Conservation (phyloP, 495 filamentous ascomycete species). For the Penicillium salamii region DNA sequence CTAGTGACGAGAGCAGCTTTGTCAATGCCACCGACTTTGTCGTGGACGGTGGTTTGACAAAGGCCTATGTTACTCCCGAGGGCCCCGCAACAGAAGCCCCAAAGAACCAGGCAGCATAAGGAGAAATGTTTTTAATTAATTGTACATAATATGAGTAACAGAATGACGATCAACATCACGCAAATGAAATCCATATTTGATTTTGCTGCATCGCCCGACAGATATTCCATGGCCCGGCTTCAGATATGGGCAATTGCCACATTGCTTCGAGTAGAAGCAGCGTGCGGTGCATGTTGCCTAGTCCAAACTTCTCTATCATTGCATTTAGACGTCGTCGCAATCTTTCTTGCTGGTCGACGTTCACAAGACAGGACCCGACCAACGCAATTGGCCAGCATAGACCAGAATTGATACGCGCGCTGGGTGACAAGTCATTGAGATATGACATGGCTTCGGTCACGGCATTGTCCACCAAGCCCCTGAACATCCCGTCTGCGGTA, state of each 20-base stretch:
- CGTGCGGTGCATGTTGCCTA: slow-evolving; percentile 39
- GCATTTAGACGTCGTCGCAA: slow-evolving; percentile 19
- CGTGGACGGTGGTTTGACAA: slow-evolving; percentile 90
- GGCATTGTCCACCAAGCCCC: slow-evolving; percentile 25
- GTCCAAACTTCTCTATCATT: slow-evolving; percentile 31
- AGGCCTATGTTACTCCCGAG: slow-evolving; percentile 87
- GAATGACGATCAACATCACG: slow-evolving; percentile 17
- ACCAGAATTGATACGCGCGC: slow-evolving; percentile 34
- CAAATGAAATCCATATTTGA: slow-evolving; percentile 43
- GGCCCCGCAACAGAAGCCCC: slow-evolving; percentile 69
- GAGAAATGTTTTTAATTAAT: neutral
- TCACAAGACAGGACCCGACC: slow-evolving; percentile 30
- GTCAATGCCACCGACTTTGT: slow-evolving; percentile 87
- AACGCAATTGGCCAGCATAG: slow-evolving; percentile 40
- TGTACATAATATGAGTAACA: slow-evolving; percentile 8
- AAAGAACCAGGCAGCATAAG: slow-evolving; percentile 48
- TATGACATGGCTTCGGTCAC: slow-evolving; percentile 31
- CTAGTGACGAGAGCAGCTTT: slow-evolving; percentile 86
- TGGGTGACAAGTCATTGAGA: slow-evolving; percentile 24
- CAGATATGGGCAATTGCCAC: slow-evolving; percentile 26
- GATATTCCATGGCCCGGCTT: slow-evolving; percentile 39
- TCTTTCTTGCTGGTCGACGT: slow-evolving; percentile 18
- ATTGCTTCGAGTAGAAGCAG: slow-evolving; percentile 34
- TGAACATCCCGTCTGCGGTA: slow-evolving; percentile 30
- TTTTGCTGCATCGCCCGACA: slow-evolving; percentile 38